These are phyloP conservation scores for Strobilomyces dryophilus DNA, from an alignment of 768 basidiomycete genomes.

Conservation along the genomic window DNA sequence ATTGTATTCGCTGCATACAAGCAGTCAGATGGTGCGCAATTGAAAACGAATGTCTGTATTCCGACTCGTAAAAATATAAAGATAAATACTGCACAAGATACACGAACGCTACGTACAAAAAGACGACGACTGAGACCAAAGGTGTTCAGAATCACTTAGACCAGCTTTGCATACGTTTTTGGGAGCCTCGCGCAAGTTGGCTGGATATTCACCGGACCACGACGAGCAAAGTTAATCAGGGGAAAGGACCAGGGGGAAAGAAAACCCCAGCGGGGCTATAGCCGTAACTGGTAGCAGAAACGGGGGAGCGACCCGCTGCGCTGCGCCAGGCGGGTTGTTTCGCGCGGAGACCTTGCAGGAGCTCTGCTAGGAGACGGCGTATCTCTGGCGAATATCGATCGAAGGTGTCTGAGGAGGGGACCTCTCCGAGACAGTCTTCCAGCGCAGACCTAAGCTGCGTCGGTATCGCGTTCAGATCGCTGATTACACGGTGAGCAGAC, in stretches of 20 bases:
- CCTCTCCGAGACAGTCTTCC: constrained; percentile 43
- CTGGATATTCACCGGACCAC: no score
- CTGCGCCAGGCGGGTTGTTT: constrained; percentile 39
- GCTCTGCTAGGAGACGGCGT: constrained; percentile 32
- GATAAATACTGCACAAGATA: neutral
- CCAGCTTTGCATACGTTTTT: neutral
- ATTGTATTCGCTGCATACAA: no score
- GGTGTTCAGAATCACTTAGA: neutral
- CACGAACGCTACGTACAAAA: neutral
- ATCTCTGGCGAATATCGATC: constrained; percentile 37
- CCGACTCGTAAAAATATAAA: neutral
- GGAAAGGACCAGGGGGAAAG: neutral
- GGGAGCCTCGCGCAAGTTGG: no score
- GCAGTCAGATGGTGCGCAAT: no score
- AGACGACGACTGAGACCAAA: neutral
- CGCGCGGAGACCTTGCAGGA: constrained; percentile 39
- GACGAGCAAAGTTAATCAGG: no score
- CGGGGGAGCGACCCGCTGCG: constrained; percentile 13
- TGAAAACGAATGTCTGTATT: no score
- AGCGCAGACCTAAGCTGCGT: constrained; percentile 36
- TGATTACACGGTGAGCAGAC: constrained; percentile 7
- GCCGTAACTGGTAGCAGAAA: no score
- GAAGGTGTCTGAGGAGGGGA: constrained; percentile 31
- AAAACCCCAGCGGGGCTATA: neutral
- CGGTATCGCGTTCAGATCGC: constrained; percentile 39